A percentile compares a stretch with the other conserved stretches of the same genome.
Evolutionary conservation across 495 filamentous ascomycete genomes (phyloP).

Genomic region (Penicillium crystallinum): DNA sequence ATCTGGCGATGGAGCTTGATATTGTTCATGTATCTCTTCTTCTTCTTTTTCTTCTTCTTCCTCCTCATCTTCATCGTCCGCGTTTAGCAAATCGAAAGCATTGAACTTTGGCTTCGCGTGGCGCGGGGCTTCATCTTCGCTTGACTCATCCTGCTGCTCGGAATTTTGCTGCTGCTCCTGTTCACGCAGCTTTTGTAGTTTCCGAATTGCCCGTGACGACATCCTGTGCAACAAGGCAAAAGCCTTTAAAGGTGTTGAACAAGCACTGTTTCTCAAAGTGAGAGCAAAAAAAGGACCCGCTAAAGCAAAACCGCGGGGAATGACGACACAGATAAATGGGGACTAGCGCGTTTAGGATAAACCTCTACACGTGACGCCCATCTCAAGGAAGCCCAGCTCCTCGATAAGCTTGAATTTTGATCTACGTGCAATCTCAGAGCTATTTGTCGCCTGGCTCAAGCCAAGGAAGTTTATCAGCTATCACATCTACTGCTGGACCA

Average conservation of each 20-base stretch:
- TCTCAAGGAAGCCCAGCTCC: slow-evolving; percentile 14
- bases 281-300: not conserved
- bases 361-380: slow-evolving; percentile 16
- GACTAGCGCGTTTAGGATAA: slow-evolving; percentile 21
- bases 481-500: slow-evolving; percentile 14
- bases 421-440: not conserved
- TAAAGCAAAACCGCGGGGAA: slow-evolving; percentile 31
- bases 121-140: slow-evolving; percentile 40
- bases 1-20: slow-evolving; percentile 14
- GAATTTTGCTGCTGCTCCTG: slow-evolving; percentile 56
- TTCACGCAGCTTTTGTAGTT: slow-evolving; percentile 61
- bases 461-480: slow-evolving; percentile 2
- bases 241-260: not conserved
- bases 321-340: slow-evolving; percentile 34
- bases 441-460: slow-evolving; percentile 3
- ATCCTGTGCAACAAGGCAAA: slow-evolving; percentile 37
- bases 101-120: slow-evolving; percentile 42
- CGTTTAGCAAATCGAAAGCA: slow-evolving; percentile 47
- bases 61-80: slow-evolving; percentile 61
- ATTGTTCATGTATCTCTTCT: slow-evolving; percentile 31
- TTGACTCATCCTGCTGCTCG: slow-evolving; percentile 47
- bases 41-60: slow-evolving; percentile 46
- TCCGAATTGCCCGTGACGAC: slow-evolving; percentile 76
- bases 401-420: slow-evolving; percentile 10
- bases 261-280: not conserved